phyloP scores from a whole-genome alignment of 176 grass and related monocot genomes.

The Otatea glauca region DNA sequence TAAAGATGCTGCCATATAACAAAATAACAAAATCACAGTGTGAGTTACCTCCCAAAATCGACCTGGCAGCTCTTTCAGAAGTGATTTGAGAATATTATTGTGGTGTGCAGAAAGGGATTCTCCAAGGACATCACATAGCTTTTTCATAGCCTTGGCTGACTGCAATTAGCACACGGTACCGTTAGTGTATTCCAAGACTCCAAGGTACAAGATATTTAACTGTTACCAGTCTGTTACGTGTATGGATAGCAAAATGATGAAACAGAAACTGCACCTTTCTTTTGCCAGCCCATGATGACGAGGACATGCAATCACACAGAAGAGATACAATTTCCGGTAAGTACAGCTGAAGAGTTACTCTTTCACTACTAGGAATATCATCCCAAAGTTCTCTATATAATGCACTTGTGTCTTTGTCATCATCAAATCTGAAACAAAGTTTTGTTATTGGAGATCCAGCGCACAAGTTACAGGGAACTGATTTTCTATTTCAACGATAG shows the following conservation, averaged over 20 bases:
- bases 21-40: neutral
- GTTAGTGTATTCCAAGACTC: slow-evolving; percentile 46
- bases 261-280: slow-evolving; percentile 73
- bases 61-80: slow-evolving; percentile 89
- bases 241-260: slow-evolving; percentile 36
- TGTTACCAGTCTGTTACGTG: slow-evolving; percentile 21
- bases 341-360: slow-evolving; percentile 85
- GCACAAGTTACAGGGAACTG: neutral
- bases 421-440: slow-evolving; percentile 77
- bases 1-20: neutral
- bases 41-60: slow-evolving; percentile 88
- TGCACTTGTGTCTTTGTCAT: slow-evolving; percentile 85
- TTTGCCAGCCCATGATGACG: slow-evolving; percentile 89
- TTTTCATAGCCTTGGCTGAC: slow-evolving; percentile 92
- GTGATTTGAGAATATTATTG: slow-evolving; percentile 77
- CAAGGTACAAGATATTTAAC: slow-evolving; percentile 27
- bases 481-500: slow-evolving; percentile 14
- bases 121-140: slow-evolving; percentile 78
- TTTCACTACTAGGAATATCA: slow-evolving; percentile 90
- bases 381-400: slow-evolving; percentile 96
- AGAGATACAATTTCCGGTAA: slow-evolving; percentile 80
- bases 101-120: slow-evolving; percentile 66
- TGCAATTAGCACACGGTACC: slow-evolving; percentile 46
- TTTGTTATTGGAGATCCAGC: slow-evolving; percentile 33
- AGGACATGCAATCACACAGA: slow-evolving; percentile 82